Evolutionary conservation across 2,329 filamentous ascomycete species (phyloP).

Genomic region (Fusarium illudens): DNA sequence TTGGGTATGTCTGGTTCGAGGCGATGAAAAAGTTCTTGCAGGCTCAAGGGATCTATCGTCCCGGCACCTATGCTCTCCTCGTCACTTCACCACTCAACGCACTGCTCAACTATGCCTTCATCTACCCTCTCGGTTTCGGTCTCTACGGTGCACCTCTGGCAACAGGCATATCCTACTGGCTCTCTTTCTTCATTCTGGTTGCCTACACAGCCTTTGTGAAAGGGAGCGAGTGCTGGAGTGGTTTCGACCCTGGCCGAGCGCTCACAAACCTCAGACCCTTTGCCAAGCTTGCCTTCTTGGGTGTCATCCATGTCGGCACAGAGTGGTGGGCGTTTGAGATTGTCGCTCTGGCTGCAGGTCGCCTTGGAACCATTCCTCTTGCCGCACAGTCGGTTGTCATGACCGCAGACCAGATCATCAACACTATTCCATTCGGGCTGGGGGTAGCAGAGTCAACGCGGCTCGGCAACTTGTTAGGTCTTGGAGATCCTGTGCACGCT

Average conservation of each 20-base stretch:
- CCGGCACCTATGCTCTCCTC: constrained; percentile 83
- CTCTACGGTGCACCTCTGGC: constrained; percentile 83
- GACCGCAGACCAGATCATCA: constrained; percentile 86
- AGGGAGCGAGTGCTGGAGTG: constrained; percentile 83
- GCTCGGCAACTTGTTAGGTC: constrained; percentile 82
- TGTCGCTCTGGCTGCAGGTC: constrained; percentile 82
- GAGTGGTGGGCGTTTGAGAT: constrained; percentile 98
- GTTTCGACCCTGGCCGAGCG: constrained; percentile 68
- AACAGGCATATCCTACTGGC: constrained; percentile 86
- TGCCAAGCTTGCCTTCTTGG: constrained; percentile 76
- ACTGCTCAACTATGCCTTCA: constrained; percentile 80
- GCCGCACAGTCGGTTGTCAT: constrained; percentile 90
- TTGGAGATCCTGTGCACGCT: constrained; percentile 70
- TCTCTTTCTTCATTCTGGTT: constrained; percentile 79
- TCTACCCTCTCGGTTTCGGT: constrained; percentile 75
- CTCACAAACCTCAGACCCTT: constrained; percentile 76
- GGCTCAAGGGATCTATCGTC: constrained; percentile 86
- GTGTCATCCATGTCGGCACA: constrained; percentile 84
- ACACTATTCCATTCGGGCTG: constrained; percentile 85
- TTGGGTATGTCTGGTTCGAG: constrained; percentile 91
- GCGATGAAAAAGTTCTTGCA: constrained; percentile 87
- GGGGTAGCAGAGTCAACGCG: constrained; percentile 82
- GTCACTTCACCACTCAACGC: constrained; percentile 85
- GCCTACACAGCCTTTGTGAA: constrained; percentile 75
- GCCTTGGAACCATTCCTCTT: constrained; percentile 79